Evolutionary conservation across 768 basidiomycete genomes (phyloP).

Genomic region (Pleurotus sapidus): DNA sequence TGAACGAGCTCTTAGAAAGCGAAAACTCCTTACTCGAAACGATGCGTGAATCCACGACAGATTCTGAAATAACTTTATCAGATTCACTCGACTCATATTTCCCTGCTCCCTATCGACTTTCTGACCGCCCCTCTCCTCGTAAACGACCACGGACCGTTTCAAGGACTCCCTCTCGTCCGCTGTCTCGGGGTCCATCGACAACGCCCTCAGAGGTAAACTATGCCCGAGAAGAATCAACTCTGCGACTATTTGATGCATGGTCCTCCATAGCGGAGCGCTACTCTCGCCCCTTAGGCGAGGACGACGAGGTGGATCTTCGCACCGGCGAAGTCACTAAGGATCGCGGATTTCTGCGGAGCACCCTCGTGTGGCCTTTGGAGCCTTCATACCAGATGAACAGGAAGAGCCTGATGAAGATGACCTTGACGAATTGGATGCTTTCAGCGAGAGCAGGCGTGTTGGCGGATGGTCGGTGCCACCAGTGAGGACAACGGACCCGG

Average conservation of each 20-base stretch:
- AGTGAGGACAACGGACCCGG: conserved; percentile 37
- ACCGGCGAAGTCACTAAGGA: conserved; percentile 64
- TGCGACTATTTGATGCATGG: conserved; percentile 64
- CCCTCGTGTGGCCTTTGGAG: conserved; percentile 43
- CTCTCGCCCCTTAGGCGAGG: conserved; percentile 64
- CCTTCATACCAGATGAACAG: conserved; percentile 45
- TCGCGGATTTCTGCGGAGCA: conserved; percentile 60
- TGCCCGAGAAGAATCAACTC: conserved; percentile 36
- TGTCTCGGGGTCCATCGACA: neutral
- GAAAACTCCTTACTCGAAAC: no score
- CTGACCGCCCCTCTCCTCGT: conserved; percentile 1
- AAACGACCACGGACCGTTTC: neutral
- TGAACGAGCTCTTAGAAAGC: no score
- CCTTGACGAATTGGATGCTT: conserved; percentile 57
- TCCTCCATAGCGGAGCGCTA: conserved; percentile 67
- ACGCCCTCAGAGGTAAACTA: conserved; percentile 2
- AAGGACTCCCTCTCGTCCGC: neutral
- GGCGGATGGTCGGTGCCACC: conserved; percentile 36
- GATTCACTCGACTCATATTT: neutral
- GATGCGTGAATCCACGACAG: no score
- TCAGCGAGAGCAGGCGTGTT: conserved; percentile 28
- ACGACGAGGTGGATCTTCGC: conserved; percentile 73
- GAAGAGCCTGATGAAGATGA: conserved; percentile 51
- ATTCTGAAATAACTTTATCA: no score
- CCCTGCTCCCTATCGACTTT: neutral